Base-by-base conservation (phyloP, 495 filamentous ascomycete species). In the Aspergillus hancockii region DNA sequence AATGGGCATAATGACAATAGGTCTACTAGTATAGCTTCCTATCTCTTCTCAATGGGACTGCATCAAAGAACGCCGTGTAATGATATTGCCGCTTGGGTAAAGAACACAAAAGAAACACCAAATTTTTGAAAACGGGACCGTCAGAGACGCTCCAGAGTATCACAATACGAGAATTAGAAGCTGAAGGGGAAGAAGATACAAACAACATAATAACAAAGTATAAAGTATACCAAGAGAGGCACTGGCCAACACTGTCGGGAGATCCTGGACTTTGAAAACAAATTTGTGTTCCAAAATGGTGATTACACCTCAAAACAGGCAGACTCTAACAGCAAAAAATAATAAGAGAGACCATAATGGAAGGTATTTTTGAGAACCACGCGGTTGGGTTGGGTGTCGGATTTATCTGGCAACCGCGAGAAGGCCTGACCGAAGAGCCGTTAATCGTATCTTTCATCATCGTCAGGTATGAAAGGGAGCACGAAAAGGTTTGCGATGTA, bases 381-480 rank as follows among this genome's bases (percentile, higher is more conserved):
- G 7, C 13, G 10, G 4, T 30, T 25, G 8, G 18, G 12, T 36
- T 49, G 21, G 16, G 21, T 31, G 21, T 45, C 45, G 2, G 49
- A n/a, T 28, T 40, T 30, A 23, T 45, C 22, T 32, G 25, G 53
- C 19, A n/a, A 55, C 19, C 10, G 28, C 30, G 40, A 50, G 25
- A 22, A 51, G 7, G 38, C 52, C 49, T 50, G 43, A 41, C 31
- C 25, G 30, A 46, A 25, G 46, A 53, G 50, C 62, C 63, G 52
- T 66, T 51, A 65, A 46, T 65, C 63, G 55, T 63, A 58, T 67
- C 40, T 60, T 65, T 63, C 63, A 23, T 68, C 63, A 65, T 61
- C 58, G 52, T 65, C 62, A 60, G 54, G 45, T 49, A 38, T 4
- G 36, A 32, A 47, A 49, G 16, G 36, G 49, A 25, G 28, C 19